Conservation (phyloP, 768 basidiomycete genomes). For the Cystofilobasidium capitatum region DNA sequence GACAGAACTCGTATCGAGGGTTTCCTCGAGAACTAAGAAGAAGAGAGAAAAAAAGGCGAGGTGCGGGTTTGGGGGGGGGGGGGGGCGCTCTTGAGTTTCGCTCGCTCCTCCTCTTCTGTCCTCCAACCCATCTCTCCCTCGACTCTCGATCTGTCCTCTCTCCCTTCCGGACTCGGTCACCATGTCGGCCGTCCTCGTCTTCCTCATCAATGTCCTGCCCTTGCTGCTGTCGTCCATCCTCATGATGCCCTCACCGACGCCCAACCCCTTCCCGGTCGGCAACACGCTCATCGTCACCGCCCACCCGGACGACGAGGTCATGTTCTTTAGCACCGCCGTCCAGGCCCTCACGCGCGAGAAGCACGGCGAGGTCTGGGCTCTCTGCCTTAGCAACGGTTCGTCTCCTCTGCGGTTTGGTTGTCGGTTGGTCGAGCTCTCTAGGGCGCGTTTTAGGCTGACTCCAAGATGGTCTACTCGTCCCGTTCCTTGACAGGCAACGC, state of each 20-base stretch:
- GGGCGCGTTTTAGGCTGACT: not conserved
- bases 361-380: conserved; percentile 46
- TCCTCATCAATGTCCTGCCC: not conserved
- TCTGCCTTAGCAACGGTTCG: conserved; percentile 62
- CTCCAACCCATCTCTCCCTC: not conserved
- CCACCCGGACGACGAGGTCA: conserved; percentile 87
- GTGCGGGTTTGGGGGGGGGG: too few relatives aligned
- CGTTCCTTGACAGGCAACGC: conserved; percentile 55
- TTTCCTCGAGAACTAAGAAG: not conserved
- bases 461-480: not conserved
- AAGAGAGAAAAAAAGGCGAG: too few relatives aligned
- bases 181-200: not conserved
- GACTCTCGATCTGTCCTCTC: not conserved
- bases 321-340: conserved; percentile 86
- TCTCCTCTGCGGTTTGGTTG: not conserved
- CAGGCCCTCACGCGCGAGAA: conserved; percentile 44
- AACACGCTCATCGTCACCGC: conserved; percentile 48
- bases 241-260: not conserved
- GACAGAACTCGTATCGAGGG: not conserved
- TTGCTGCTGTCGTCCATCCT: not conserved
- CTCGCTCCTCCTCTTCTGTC: not conserved
- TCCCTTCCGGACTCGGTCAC: not conserved
- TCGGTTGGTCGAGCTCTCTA: not conserved
- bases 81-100: too few relatives aligned
- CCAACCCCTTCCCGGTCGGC: not conserved